Conservation (phyloP, 2,329 filamentous ascomycete genomes). For the Pyrenochaeta sp. region DNA sequence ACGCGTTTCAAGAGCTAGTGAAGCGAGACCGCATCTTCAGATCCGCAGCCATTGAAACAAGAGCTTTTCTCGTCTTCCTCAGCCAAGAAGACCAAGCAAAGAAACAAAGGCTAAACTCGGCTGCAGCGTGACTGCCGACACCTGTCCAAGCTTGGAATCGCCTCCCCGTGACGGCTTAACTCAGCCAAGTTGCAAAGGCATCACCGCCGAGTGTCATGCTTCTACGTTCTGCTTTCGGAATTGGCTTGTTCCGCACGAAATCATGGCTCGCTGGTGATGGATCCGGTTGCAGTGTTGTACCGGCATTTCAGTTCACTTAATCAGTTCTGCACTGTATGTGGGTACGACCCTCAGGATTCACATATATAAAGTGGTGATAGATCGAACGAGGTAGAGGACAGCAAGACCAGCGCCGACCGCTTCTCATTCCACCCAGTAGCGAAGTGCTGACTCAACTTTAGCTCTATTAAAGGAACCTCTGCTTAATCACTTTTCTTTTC, state of each 20-base stretch:
- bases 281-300: slow-evolving; percentile 6
- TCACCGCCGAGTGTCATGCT: slow-evolving; percentile 1
- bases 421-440: slow-evolving; percentile 14
- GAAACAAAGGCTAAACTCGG: neutral
- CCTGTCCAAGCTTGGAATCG: neutral
- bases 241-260: neutral
- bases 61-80: neutral
- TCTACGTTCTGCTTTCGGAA: neutral
- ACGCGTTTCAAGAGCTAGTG: slow-evolving; percentile 8
- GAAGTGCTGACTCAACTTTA: slow-evolving; percentile 34
- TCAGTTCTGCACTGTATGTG: neutral
- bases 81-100: neutral
- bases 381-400: neutral
- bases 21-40: neutral
- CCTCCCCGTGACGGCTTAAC: slow-evolving; percentile 5
- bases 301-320: neutral
- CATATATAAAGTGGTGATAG: slow-evolving; percentile 2
- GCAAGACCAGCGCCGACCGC: slow-evolving; percentile 20
- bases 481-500: slow-evolving; percentile 11
- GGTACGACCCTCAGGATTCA: neutral
- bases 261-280: neutral
- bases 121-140: neutral
- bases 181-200: slow-evolving; percentile 8
- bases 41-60: slow-evolving; percentile 4
- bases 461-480: slow-evolving; percentile 27